A percentile compares a stretch with the other conserved stretches of the same genome.
Evolutionary conservation across 2,329 filamentous ascomycete species (phyloP).

Genomic region (Colletotrichum sp.): DNA sequence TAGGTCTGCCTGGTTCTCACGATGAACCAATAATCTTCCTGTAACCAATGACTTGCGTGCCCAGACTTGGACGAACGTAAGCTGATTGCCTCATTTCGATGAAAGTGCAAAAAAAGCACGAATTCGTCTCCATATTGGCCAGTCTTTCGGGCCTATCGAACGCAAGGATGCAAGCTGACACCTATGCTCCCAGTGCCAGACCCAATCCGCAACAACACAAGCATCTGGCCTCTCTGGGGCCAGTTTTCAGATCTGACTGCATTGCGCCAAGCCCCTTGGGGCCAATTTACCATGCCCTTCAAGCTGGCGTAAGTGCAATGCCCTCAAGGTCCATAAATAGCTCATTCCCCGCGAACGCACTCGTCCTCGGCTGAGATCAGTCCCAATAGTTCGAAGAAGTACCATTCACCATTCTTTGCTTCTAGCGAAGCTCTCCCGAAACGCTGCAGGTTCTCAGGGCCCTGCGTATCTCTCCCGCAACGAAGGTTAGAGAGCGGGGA

Average conservation of each 20-base stretch:
- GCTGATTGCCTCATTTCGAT: background rate
- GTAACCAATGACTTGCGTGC: background rate
- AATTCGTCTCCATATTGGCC: background rate
- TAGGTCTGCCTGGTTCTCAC: background rate
- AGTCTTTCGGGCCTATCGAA: background rate
- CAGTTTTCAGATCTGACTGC: background rate
- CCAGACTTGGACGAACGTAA: background rate
- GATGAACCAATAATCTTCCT: background rate
- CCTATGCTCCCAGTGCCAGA: background rate
- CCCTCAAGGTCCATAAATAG: background rate
- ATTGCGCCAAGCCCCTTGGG: background rate
- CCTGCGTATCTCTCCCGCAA: background rate
- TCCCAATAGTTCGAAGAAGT: no score
- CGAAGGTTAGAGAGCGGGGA: background rate
- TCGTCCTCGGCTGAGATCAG: background rate
- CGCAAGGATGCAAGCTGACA: background rate
- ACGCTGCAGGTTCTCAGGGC: background rate
- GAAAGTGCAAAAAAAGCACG: background rate
- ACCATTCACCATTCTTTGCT: background rate
- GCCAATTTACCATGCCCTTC: background rate
- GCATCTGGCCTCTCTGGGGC: background rate
- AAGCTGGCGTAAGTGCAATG: background rate
- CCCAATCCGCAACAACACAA: background rate
- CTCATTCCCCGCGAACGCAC: background rate
- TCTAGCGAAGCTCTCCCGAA: background rate